Percentiles rank a stretch among this genome's conserved stretches.
These are phyloP conservation scores for Russula lepida DNA, from an alignment of 768 basidiomycete species.

Conservation along the genomic window DNA sequence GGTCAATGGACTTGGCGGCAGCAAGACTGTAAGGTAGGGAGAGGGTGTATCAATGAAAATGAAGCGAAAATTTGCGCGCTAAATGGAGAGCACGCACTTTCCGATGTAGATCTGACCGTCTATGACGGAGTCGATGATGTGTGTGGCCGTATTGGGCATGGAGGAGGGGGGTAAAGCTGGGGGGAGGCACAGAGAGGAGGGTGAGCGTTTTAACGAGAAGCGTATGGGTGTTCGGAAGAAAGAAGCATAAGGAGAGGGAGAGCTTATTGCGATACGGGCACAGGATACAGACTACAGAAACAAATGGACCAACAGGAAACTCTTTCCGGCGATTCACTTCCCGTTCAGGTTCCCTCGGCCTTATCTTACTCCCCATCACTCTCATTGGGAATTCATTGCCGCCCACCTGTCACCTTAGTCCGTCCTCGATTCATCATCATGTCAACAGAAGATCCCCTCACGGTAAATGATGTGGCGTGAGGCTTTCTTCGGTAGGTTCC, in stretches of 20 bases:
- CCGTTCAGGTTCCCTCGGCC: not conserved
- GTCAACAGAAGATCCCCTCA: too few species aligned
- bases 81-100: constrained; percentile 11
- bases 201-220: not conserved
- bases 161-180: not conserved
- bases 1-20: constrained; percentile 14
- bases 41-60: not conserved
- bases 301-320: not conserved
- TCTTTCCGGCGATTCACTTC: not conserved
- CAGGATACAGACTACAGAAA: not conserved
- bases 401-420: not conserved
- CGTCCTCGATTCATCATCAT: too few species aligned
- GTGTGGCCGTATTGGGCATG: constrained; percentile 15
- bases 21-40: constrained; percentile 10
- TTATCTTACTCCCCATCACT: not conserved
- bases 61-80: not conserved
- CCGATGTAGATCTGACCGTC: constrained; percentile 21
- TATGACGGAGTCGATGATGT: constrained; percentile 17
- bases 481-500: not conserved
- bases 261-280: constrained; percentile 2
- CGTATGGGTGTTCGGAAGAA: not conserved
- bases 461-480: not conserved
- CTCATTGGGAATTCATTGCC: too few species aligned
- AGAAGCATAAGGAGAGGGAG: not conserved
- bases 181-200: not conserved